Evolutionary conservation across 495 filamentous ascomycete species (phyloP), one percentile per base, ranked within the genome.

Genomic region (Zalerion maritima): DNA sequence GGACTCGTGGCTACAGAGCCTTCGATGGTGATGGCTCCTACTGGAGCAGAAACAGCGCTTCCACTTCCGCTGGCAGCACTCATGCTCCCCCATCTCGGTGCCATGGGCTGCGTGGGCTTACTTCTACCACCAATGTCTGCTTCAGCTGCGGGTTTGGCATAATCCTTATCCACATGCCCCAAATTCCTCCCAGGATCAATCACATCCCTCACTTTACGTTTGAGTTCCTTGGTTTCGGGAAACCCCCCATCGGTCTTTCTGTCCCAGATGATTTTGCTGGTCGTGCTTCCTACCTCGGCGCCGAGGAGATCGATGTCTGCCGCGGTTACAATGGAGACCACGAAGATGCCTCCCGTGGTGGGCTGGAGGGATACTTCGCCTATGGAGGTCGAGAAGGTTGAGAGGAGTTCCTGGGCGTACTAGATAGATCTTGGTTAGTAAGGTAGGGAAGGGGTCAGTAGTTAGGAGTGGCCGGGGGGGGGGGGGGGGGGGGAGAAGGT

Each of bases 321-420:
- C 7, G 26, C 12, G 37, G 40, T 52, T 37, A 61, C 55, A 21
- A 84, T 70, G 26, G 75, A 64, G 4, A 93, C 69, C 8, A 67
- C 62, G 47, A 97, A 97, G 14, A 78, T 53, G 0, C 89, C 89
- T 14, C 89, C 86, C 0, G 82, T 92, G 11, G 73, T 48, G 0
- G 89, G 89, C 22, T 87, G 67, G 0, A 97, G 72, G n/a, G 89
- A 71, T 9, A 97, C 77, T 52, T 96, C 87, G 25, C 87, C 85
- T 0, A 97, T 64, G 32, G 74, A 63, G 8, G 74, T 85, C 28
- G 68, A 64, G 60, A 97, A 97, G 5, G 89, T 97, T n/a, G 82
- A 89, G 35, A 97, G 75, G 30, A 97, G 81, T 56, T 97, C 89
- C 71, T 97, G 89, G 24, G 80, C 85, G 56, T 80, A 94, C 82